Percentiles rank a stretch among this genome's conserved stretches.
phyloP scores from a whole-genome alignment of 208 protist species.

The Trypanosoma scelopori region DNA sequence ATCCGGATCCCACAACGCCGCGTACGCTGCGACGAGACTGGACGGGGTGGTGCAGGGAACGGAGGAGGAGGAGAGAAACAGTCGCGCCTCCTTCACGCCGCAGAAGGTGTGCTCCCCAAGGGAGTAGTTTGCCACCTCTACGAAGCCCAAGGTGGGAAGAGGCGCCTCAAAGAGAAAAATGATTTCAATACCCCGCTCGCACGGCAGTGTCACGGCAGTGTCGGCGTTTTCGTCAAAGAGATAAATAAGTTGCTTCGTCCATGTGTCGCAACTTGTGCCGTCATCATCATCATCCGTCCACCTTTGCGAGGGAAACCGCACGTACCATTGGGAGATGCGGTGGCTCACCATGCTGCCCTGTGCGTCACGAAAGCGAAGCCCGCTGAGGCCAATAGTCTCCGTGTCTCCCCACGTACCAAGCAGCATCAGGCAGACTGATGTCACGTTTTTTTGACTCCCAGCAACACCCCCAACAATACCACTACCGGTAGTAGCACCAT shows the following conservation, averaged over 20 bases:
- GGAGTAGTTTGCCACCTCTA: conserved; percentile 77
- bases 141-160: conserved; percentile 45
- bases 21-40: conserved; percentile 31
- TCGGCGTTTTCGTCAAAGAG: conserved; percentile 48
- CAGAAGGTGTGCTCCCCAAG: conserved; percentile 58
- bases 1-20: conserved; percentile 37
- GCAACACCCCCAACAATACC: too few relatives aligned
- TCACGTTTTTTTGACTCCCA: conserved; percentile 40
- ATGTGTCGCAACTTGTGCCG: not conserved
- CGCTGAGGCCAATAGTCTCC: conserved; percentile 48
- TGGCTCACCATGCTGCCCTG: conserved; percentile 36
- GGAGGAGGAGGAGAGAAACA: conserved; percentile 39
- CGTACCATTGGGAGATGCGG: conserved; percentile 28
- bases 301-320: conserved; percentile 40
- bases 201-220: conserved; percentile 49
- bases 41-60: not conserved
- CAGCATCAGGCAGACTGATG: conserved; percentile 51
- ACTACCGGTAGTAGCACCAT: too few relatives aligned
- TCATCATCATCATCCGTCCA: conserved; percentile 16
- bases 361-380: conserved; percentile 60
- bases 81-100: conserved; percentile 61
- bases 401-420: conserved; percentile 74
- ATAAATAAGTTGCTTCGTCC: conserved; percentile 17
- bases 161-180: conserved; percentile 53
- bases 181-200: conserved; percentile 51